Base-by-base conservation (phyloP, 2,329 filamentous ascomycete species). In the Cryphonectria carpinicola region DNA sequence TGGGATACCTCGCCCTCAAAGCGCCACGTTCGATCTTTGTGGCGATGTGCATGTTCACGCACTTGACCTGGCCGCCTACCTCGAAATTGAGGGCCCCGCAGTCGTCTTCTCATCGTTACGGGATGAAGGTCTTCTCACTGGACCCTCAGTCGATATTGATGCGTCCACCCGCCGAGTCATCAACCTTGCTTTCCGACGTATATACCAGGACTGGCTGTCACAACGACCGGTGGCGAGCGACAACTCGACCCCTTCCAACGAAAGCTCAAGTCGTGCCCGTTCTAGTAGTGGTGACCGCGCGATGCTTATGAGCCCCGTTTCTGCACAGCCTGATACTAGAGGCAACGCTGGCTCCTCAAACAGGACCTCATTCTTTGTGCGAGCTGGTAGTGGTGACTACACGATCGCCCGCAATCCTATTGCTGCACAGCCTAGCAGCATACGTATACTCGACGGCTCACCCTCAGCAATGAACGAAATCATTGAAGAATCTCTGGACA, bases 11-110 rank as follows among this genome's bases (percentile, higher is more conserved):
- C 66, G 41, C 4, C 66, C 66, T 11, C 17, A 8, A 13, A 63
- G n/a, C 39, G 32, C 32, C 19, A 63, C 58, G 13, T 68, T 52
- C n/a, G 66, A 68, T 63, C 41, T 54, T 14, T 39, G 32, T 19
- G 56, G n/a, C 43, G 35, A 52, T 1, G 41, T 68, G 25, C 28
- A 68, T 54, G 22, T 39, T 54, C 35, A 49, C 5, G 43, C 28
- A 28, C 66, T 49, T 22, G 66, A 35, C 7, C 19, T 67, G 58
- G 43, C 25, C 6, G 25, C 46, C 2, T 56, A 63, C 32, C 14
- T 68, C 0, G 35, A 64, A 17, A 58, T 22, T 25, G 60, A 68
- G 52, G 67, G 46, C 13, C 32, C 62, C 7, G 13, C 28, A 19
- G 25, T 52, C 5, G 41, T 46, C n/a, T 32, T n/a, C 14, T 37